Conservation (phyloP, 257 asterid species). For the Solanum commersonii region DNA sequence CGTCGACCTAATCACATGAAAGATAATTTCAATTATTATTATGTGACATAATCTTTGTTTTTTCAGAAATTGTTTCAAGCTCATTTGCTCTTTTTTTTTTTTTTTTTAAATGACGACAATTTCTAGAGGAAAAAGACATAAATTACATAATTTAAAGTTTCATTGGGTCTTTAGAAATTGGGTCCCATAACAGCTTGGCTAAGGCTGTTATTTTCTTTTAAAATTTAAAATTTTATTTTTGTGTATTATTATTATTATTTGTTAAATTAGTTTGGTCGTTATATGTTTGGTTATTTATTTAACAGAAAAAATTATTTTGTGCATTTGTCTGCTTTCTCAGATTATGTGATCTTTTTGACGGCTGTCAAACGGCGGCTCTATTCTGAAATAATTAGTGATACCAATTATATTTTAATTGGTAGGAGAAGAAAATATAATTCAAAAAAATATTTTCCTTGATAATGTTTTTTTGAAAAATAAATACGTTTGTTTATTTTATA, state of each 20-base stretch:
- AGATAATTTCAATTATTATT: not conserved
- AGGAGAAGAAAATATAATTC: too few species aligned
- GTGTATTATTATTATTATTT: not conserved
- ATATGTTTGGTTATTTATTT: not conserved
- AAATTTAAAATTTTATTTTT: too few species aligned
- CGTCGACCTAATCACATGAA: not conserved
- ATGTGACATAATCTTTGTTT: not conserved
- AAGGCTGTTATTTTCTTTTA: not conserved
- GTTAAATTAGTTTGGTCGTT: not conserved
- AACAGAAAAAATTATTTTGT: not conserved
- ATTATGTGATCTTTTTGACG: not conserved
- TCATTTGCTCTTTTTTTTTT: not conserved
- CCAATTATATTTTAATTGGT: too few species aligned
- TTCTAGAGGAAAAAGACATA: not conserved
- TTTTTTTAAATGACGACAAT: not conserved
- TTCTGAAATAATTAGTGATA: not conserved
- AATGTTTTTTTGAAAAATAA: too few species aligned
- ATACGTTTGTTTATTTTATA: too few species aligned
- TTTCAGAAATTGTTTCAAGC: not conserved
- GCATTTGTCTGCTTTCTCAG: not conserved
- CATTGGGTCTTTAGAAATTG: not conserved
- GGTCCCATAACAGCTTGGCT: not conserved
- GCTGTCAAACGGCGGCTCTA: not conserved
- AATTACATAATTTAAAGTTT: not conserved
- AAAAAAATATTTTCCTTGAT: too few species aligned